phyloP scores from a whole-genome alignment of 306 rosid genomes.

The Dryas octopetala region DNA sequence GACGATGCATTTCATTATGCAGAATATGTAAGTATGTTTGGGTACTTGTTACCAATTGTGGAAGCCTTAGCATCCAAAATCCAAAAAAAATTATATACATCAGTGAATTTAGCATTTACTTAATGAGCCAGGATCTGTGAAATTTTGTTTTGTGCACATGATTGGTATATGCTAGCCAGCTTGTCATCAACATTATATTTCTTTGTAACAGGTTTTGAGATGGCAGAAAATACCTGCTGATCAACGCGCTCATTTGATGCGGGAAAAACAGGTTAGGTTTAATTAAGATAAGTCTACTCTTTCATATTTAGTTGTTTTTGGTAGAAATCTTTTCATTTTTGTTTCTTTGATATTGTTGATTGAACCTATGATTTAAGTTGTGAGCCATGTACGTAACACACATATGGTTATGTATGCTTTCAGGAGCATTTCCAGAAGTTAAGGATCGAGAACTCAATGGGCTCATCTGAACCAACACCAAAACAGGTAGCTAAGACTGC shows the following conservation, averaged over 20 bases:
- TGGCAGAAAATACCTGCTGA: slow-evolving; percentile 97
- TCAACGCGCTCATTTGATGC: slow-evolving; percentile 77
- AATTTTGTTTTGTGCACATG: neutral
- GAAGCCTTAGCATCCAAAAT: slow-evolving; percentile 8
- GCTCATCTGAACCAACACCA: slow-evolving; percentile 65
- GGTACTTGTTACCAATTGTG: slow-evolving; percentile 19
- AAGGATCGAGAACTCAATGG: slow-evolving; percentile 85
- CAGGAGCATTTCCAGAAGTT: slow-evolving; percentile 87
- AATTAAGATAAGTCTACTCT: neutral
- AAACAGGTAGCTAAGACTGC: slow-evolving; percentile 62
- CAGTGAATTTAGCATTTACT: neutral
- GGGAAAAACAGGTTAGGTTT: slow-evolving; percentile 81
- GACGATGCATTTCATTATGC: slow-evolving; percentile 82
- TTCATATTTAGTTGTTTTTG: neutral
- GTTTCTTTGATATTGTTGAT: no score
- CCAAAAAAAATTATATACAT: neutral
- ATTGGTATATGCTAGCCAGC: neutral
- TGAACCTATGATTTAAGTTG: no score
- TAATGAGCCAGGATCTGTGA: neutral
- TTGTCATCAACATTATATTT: slow-evolving; percentile 9
- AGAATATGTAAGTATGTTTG: slow-evolving; percentile 55
- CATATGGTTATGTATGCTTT: slow-evolving; percentile 4
- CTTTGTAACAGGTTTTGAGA: slow-evolving; percentile 59
- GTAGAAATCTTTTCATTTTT: neutral
- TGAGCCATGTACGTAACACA: no score